These are phyloP conservation scores for Dillenia turbinata DNA, from an alignment of 164 flowering plant species.

Conservation along the genomic window DNA sequence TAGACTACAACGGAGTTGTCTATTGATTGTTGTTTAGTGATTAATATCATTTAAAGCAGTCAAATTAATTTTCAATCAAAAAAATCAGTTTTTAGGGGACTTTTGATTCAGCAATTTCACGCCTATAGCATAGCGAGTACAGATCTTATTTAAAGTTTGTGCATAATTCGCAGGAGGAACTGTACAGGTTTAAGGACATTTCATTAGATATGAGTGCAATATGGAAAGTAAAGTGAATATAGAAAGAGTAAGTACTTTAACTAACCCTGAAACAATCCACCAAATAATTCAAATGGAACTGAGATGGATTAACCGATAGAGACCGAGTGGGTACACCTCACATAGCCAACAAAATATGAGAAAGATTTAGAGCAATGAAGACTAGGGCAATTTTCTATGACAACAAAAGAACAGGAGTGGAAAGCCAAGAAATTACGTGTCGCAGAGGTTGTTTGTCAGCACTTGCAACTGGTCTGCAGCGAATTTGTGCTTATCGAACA, in stretches of 20 bases:
- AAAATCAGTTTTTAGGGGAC: too few relatives aligned
- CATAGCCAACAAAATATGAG: conserved; percentile 47
- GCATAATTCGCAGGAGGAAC: conserved; percentile 95
- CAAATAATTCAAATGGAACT: not conserved
- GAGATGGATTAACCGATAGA: conserved; percentile 61
- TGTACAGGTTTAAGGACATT: too few relatives aligned
- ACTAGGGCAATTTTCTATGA: not conserved
- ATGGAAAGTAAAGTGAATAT: too few relatives aligned
- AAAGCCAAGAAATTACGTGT: conserved; percentile 46
- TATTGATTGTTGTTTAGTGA: too few relatives aligned
- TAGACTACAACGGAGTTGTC: conserved; percentile 60
- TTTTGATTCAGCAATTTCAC: too few relatives aligned
- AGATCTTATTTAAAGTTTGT: too few relatives aligned
- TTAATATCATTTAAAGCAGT: too few relatives aligned
- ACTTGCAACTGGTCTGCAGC: conserved; percentile 51
- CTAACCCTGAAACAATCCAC: not conserved
- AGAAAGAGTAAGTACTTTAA: not conserved
- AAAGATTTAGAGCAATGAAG: not conserved
- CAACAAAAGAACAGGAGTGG: not conserved
- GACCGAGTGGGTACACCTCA: conserved; percentile 81
- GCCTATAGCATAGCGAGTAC: too few relatives aligned
- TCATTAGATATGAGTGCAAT: not conserved
- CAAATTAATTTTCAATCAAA: too few relatives aligned
- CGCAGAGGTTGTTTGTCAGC: conserved; percentile 65
- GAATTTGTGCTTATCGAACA: conserved; percentile 72